Percentiles rank a stretch among this genome's conserved stretches.
Evolutionary conservation across 306 rosid species (phyloP).

Genomic region (Vigna reflexopilosa): DNA sequence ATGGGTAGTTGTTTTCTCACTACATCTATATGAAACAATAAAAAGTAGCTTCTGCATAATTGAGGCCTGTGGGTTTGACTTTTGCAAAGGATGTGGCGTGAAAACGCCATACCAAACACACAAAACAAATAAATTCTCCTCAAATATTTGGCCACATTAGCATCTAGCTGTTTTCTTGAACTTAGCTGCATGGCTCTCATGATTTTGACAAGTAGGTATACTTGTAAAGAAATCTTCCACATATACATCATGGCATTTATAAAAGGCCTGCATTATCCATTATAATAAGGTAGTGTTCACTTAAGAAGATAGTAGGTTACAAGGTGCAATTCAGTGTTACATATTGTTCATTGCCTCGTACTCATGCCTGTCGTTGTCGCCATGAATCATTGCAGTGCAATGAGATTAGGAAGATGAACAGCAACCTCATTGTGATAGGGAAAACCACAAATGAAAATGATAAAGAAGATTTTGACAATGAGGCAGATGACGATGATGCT

Average conservation of each 20-base stretch:
- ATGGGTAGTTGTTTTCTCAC: background rate
- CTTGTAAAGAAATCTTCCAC: background rate
- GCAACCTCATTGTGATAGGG: constrained; percentile 73
- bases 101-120: background rate
- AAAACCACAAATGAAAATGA: constrained; percentile 71
- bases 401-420: constrained; percentile 76
- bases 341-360: background rate
- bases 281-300: constrained; percentile 1
- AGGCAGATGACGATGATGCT: constrained; percentile 64
- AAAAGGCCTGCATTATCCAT: constrained; percentile 6
- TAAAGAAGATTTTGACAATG: constrained; percentile 80
- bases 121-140: background rate
- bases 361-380: constrained; percentile 22
- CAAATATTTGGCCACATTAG: constrained; percentile 11
- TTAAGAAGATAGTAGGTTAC: constrained; percentile 17
- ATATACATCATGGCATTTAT: background rate
- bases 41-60: background rate
- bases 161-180: constrained; percentile 28
- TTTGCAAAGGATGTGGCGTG: background rate
- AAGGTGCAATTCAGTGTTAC: constrained; percentile 4
- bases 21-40: background rate
- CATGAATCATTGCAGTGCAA: constrained; percentile 65
- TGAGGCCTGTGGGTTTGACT: background rate
- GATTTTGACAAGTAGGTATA: constrained; percentile 1
- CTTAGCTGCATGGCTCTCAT: constrained; percentile 12